phyloP scores from a whole-genome alignment of 192 early-diverging fungal species.

The Coemansia sp. region DNA sequence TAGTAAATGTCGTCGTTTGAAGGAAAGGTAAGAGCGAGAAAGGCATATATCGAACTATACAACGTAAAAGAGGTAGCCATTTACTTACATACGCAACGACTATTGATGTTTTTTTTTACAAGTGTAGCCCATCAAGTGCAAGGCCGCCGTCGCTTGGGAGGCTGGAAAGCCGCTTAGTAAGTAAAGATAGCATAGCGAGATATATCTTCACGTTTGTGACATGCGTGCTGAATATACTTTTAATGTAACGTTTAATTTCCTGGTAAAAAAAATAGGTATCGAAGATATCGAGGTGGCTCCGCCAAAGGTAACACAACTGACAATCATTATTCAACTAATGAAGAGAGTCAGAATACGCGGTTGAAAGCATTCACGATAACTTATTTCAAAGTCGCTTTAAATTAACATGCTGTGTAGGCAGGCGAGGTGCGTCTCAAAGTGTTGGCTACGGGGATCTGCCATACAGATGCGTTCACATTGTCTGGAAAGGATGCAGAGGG shows the following conservation, averaged over 20 bases:
- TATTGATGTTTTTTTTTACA: background rate
- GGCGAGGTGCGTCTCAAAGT: constrained; percentile 95
- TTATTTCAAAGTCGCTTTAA: no score
- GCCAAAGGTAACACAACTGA: constrained; percentile 57
- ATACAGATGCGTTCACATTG: constrained; percentile 96
- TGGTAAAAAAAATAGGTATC: constrained; percentile 59
- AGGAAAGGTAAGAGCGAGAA: constrained; percentile 6
- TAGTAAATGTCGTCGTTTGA: constrained; percentile 12
- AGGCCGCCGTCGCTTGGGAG: constrained; percentile 95
- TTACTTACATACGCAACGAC: background rate
- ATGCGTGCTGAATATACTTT: background rate
- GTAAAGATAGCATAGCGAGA: constrained; percentile 15
- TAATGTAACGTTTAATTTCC: background rate
- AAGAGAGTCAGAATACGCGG: background rate
- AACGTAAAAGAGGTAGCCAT: background rate
- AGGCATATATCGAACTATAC: background rate
- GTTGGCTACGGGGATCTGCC: constrained; percentile 86
- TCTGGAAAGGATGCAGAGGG: constrained; percentile 84
- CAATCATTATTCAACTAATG: background rate
- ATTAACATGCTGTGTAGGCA: constrained; percentile 33
- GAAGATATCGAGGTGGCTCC: constrained; percentile 95
- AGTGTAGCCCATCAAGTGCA: constrained; percentile 67
- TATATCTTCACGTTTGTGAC: no score
- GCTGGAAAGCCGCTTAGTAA: constrained; percentile 87
- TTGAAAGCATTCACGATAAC: no score